Percentiles rank a stretch among this genome's conserved stretches.
phyloP scores from a whole-genome alignment of 140 eudicot species.

The Bidens hawaiensis region DNA sequence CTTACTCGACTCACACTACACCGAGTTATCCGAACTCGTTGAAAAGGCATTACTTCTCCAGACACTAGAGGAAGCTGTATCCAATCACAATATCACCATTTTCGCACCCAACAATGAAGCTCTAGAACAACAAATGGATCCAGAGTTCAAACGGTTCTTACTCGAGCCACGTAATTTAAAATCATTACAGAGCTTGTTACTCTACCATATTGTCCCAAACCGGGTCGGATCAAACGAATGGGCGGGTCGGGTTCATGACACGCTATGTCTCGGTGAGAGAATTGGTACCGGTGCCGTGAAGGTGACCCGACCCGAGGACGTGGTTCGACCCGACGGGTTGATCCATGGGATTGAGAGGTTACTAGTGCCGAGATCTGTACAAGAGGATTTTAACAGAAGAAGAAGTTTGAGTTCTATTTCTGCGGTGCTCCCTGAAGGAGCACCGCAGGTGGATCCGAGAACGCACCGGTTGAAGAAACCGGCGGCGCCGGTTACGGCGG shows the following conservation, averaged over 20 bases:
- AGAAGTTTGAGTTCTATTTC: conserved; percentile 64
- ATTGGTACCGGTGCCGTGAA: conserved; percentile 33
- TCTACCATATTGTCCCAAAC: conserved; percentile 60
- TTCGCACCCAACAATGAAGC: conserved; percentile 86
- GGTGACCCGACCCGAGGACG: conserved; percentile 47
- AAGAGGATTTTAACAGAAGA: conserved; percentile 63
- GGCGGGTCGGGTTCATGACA: conserved; percentile 30
- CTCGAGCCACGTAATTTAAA: conserved; percentile 71
- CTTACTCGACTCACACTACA: conserved; percentile 77
- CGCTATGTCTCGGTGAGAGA: conserved; percentile 38
- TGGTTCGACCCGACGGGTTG: conserved; percentile 73
- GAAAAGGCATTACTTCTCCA: conserved; percentile 74
- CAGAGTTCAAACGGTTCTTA: conserved; percentile 73
- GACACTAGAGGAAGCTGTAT: conserved; percentile 57
- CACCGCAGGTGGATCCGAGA: conserved; percentile 88
- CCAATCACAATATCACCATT: conserved; percentile 60
- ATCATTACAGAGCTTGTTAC: conserved; percentile 58
- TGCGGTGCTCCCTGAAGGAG: conserved; percentile 76
- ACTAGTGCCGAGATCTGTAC: conserved; percentile 64
- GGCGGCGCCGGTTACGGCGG: conserved; percentile 30
- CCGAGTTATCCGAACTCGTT: conserved; percentile 77
- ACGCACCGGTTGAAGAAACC: conserved; percentile 56
- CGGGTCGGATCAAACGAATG: conserved; percentile 46
- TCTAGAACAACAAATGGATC: conserved; percentile 57
- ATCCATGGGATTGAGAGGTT: conserved; percentile 77